phyloP scores from a whole-genome alignment of 768 basidiomycete species.

The Phylloporus sp. region DNA sequence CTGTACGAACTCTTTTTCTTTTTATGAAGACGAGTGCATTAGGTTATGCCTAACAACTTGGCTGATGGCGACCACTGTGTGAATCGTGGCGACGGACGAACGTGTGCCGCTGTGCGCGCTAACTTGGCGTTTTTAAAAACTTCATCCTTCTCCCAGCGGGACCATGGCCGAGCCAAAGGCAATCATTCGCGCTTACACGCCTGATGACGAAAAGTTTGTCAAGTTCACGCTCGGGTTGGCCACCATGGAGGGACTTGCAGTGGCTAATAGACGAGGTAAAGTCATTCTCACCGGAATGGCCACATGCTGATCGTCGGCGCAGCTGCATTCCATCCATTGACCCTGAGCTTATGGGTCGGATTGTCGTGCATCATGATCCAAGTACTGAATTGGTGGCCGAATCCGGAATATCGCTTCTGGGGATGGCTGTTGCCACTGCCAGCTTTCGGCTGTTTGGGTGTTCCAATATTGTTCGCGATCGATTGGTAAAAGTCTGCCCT shows the following conservation, averaged over 20 bases:
- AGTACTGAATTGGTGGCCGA: conserved; percentile 66
- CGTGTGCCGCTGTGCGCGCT: no score
- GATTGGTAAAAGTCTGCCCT: conserved; percentile 53
- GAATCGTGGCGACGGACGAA: no score
- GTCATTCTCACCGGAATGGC: background rate
- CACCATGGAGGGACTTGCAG: conserved; percentile 60
- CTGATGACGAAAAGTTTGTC: conserved; percentile 54
- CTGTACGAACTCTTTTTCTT: conserved; percentile 51
- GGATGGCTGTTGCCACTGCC: conserved; percentile 60
- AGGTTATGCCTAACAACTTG: conserved; percentile 13
- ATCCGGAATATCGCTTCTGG: conserved; percentile 36
- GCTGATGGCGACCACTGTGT: background rate
- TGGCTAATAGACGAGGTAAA: conserved; percentile 58
- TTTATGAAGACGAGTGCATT: conserved; percentile 36
- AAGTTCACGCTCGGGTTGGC: conserved; percentile 62
- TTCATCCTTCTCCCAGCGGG: background rate
- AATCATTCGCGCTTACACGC: conserved; percentile 48
- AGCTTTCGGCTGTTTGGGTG: conserved; percentile 56
- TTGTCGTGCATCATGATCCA: conserved; percentile 56
- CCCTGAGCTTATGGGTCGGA: conserved; percentile 55
- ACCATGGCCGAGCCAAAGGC: conserved; percentile 41
- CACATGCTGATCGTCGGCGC: background rate
- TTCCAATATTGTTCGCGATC: conserved; percentile 59
- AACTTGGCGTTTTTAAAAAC: no score
- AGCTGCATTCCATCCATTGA: conserved; percentile 59